These are phyloP conservation scores for Nitzschia inconspicua DNA, from an alignment of 108 stramenopile species.

Conservation along the genomic window DNA sequence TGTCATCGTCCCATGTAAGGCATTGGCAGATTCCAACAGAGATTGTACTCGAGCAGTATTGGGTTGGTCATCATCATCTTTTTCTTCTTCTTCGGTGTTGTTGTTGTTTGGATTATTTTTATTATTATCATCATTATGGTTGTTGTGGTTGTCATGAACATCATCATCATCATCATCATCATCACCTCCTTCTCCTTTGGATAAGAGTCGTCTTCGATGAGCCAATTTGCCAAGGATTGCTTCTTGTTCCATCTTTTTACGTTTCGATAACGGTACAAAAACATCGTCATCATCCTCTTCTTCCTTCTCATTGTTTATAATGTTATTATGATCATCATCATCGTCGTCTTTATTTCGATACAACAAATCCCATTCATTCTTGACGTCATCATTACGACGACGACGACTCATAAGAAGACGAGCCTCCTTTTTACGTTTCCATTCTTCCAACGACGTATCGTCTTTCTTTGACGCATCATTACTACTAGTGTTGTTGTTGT, in stretches of 20 bases:
- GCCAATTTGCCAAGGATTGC: constrained; percentile 8
- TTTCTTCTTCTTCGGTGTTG: constrained; percentile 8
- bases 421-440: no score
- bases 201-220: constrained; percentile 20
- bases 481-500: no score
- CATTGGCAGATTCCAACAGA: constrained; percentile 84
- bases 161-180: constrained; percentile 5
- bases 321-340: no score
- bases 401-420: no score
- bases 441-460: no score
- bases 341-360: no score
- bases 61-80: constrained; percentile 26
- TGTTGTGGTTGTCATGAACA: background rate
- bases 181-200: no score
- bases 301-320: background rate
- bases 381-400: no score
- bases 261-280: constrained; percentile 24
- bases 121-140: background rate
- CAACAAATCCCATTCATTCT: no score
- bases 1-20: constrained; percentile 61
- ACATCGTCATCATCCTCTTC: constrained; percentile 6
- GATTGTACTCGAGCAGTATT: constrained; percentile 31
- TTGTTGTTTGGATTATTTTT: background rate
- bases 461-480: no score
- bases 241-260: constrained; percentile 9